phyloP scores from a whole-genome alignment of 164 flowering plant species.

The Vitis labrusca region DNA sequence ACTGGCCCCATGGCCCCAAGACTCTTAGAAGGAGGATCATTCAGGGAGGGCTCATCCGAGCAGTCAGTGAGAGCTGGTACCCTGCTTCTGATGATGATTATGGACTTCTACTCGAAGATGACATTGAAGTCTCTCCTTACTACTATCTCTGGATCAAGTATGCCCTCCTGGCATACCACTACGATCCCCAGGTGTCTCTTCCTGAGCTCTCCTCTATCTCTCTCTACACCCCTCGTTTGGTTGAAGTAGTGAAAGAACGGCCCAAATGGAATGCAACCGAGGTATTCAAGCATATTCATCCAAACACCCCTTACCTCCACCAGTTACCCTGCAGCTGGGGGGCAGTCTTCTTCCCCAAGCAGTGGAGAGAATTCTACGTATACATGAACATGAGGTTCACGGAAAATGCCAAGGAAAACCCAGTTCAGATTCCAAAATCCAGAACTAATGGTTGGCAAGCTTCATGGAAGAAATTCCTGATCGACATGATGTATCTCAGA shows the following conservation, averaged over 20 bases:
- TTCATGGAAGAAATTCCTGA: constrained; percentile 96
- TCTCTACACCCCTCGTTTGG: constrained; percentile 82
- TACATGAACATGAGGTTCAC: constrained; percentile 98
- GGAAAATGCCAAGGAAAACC: constrained; percentile 80
- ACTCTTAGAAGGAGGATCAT: constrained; percentile 81
- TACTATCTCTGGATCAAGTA: constrained; percentile 95
- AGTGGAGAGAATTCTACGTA: constrained; percentile 93
- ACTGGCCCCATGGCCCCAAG: constrained; percentile 95
- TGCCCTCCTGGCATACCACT: constrained; percentile 76
- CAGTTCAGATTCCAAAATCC: constrained; percentile 94
- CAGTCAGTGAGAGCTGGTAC: constrained; percentile 99
- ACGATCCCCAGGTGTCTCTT: constrained; percentile 84
- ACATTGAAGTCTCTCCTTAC: constrained; percentile 96
- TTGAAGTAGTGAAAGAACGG: constrained; percentile 92
- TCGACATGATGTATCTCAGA: constrained; percentile 96
- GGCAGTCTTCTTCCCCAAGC: constrained; percentile 98
- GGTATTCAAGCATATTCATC: constrained; percentile 78
- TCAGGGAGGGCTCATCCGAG: constrained; percentile 95
- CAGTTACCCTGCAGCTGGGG: constrained; percentile 99
- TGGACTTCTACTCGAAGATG: constrained; percentile 93
- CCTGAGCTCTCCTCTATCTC: constrained; percentile 92
- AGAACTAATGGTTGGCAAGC: constrained; percentile 98
- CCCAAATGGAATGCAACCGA: constrained; percentile 92
- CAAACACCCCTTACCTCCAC: constrained; percentile 95
- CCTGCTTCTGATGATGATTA: constrained; percentile 86